Conservation (phyloP, 192 early-diverging fungal genomes). For the Rhizophagus clarus region DNA sequence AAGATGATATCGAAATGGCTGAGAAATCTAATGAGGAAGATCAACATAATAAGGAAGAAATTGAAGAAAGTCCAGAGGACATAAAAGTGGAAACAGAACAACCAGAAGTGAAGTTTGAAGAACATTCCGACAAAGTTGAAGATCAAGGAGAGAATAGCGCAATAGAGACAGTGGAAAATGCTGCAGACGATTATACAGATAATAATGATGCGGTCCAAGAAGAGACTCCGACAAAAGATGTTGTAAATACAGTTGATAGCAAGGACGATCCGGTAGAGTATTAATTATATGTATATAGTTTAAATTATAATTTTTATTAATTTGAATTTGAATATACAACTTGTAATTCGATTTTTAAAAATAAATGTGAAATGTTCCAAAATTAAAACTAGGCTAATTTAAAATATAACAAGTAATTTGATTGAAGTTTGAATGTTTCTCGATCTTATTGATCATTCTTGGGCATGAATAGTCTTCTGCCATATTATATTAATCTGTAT, state of each 20-base stretch:
- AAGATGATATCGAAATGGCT: background rate
- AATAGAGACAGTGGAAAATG: background rate
- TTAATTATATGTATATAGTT: slow-evolving; percentile 12
- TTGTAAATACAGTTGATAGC: slow-evolving; percentile 1
- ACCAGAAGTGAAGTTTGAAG: background rate
- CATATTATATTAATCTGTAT: too few relatives aligned
- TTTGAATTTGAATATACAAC: background rate
- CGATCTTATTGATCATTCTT: too few relatives aligned
- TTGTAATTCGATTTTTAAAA: background rate
- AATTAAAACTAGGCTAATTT: too few relatives aligned
- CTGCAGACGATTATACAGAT: background rate
- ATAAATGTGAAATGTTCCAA: background rate
- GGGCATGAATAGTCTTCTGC: too few relatives aligned
- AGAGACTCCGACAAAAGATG: background rate
- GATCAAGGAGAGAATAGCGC: background rate
- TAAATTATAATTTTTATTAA: background rate
- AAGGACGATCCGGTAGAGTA: slow-evolving; percentile 20
- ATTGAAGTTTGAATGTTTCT: too few relatives aligned
- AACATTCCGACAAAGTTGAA: background rate
- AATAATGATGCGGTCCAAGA: background rate
- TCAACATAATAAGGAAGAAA: background rate
- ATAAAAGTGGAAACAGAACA: background rate
- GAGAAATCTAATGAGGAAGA: background rate
- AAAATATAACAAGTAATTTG: too few relatives aligned
- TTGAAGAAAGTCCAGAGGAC: background rate